Base-by-base conservation (phyloP, 2,329 filamentous ascomycete genomes). In the Ceratocystis colombiana region DNA sequence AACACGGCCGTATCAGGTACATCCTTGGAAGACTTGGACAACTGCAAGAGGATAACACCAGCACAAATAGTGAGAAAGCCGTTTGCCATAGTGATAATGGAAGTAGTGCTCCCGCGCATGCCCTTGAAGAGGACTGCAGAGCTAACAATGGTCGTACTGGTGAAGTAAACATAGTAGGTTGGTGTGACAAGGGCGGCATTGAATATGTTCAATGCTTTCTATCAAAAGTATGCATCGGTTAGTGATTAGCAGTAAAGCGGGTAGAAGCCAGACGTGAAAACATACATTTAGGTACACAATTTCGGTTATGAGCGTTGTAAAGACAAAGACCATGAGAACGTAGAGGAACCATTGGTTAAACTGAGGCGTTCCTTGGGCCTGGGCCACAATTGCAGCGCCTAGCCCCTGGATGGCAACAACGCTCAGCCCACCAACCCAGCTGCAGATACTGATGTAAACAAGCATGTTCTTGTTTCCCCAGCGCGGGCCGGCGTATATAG, bases 281-380 rank as follows among this genome's bases (percentile, higher is more conserved):
- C 91, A 82, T 79, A 95, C 93, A 75, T 99, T 99, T 53, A 99
- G 80, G 74, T 88, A 99, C 70, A 97, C 87, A 70, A 99, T 96
- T 77, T 97, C 94, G 0, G 90, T 96, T 71, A 97, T 71, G 10
- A 99, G 79, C 0, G 94, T 97, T n/a, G 79, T 77, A 69, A 97
- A 81, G 64, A 97, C 91, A 76, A 99, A 97, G 4, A 92, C 89
- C 66, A 97, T 78, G 41, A 97, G 77, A 4, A 97, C 87, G 76
- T 96, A 99, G 48, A 96, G 77, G 73, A 99, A 99, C 93, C 93
- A 97, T 74, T 97, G 85, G 75, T 96, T 96, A 77, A 96, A 97
- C 79, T 99, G 92, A 1, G 87, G 82, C 62, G 85, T 84, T 17
- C 93, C 94, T 20, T 83, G 82, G 68, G 87, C 87, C 78, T 96